Conservation (phyloP, 257 asterid species). For the Solanum chiquidenum region DNA sequence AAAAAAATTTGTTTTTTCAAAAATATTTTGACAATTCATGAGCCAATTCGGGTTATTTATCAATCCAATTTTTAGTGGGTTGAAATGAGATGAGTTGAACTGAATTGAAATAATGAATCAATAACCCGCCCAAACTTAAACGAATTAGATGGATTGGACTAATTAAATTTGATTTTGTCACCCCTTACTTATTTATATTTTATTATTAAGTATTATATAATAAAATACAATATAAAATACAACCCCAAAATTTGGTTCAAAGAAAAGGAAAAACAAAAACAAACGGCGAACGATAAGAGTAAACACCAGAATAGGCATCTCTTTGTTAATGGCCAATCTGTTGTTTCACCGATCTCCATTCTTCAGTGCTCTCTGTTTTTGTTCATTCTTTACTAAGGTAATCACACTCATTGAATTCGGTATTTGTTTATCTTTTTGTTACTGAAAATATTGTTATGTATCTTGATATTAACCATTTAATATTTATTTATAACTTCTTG, state of each 20-base stretch:
- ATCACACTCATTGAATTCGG: neutral
- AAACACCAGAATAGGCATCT: neutral
- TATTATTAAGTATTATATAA: neutral
- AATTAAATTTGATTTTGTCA: no score
- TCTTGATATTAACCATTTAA: neutral
- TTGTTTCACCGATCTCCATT: neutral
- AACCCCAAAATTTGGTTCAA: neutral
- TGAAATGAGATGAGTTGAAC: no score
- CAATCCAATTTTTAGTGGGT: no score
- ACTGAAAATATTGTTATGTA: neutral
- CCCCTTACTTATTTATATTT: no score
- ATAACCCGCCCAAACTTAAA: no score
- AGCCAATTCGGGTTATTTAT: no score
- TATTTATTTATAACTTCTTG: neutral
- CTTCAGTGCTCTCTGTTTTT: neutral
- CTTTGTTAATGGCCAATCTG: neutral
- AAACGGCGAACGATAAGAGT: neutral
- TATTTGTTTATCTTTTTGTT: neutral
- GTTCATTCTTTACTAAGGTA: neutral
- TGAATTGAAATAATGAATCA: no score
- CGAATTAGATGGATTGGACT: no score
- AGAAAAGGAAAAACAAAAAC: neutral
- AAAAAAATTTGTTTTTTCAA: no score
- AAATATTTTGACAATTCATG: no score
- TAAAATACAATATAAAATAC: neutral